A percentile compares a stretch with the other conserved stretches of the same genome.
Conservation (phyloP, 2,329 filamentous ascomycete species). For the Cladosporium sp. region DNA sequence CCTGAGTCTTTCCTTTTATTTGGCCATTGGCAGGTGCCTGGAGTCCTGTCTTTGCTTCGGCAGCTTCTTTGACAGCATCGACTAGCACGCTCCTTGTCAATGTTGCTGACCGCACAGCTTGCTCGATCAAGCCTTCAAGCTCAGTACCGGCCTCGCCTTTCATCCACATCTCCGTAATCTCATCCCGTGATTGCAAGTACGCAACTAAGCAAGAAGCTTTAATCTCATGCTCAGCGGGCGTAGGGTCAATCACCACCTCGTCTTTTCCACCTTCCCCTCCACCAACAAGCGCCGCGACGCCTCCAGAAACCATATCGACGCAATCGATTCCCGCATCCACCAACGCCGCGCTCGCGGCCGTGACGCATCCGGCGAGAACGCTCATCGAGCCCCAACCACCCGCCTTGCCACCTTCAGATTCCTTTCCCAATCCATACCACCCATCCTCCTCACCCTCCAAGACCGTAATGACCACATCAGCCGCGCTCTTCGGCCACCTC, state of each 20-base stretch:
- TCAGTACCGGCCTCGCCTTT: constrained; percentile 61
- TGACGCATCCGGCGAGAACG: constrained; percentile 86
- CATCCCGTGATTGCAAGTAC: constrained; percentile 80
- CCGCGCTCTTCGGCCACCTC: constrained; percentile 95
- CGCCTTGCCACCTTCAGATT: constrained; percentile 34
- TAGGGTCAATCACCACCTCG: constrained; percentile 69
- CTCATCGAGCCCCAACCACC: constrained; percentile 81
- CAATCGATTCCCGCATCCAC: constrained; percentile 95
- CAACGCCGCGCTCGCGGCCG: constrained; percentile 86
- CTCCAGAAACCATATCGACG: constrained; percentile 83
- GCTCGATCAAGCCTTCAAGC: constrained; percentile 56
- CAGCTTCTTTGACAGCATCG: constrained; percentile 58
- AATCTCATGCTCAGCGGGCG: constrained; percentile 76
- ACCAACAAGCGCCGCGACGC: constrained; percentile 76
- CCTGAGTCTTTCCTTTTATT: constrained; percentile 17
- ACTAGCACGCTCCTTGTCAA: constrained; percentile 57
- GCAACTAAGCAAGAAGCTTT: constrained; percentile 84
- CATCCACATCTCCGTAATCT: constrained; percentile 92
- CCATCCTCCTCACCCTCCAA: constrained; percentile 87
- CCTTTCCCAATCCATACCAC: constrained; percentile 55
- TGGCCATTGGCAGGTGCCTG: constrained; percentile 7
- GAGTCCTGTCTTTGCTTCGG: constrained; percentile 33
- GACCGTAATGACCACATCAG: constrained; percentile 92
- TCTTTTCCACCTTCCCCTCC: constrained; percentile 24
- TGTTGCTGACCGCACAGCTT: constrained; percentile 59